Evolutionary conservation across 768 basidiomycete genomes (phyloP).

Genomic region (Phaeolepiota aurea): DNA sequence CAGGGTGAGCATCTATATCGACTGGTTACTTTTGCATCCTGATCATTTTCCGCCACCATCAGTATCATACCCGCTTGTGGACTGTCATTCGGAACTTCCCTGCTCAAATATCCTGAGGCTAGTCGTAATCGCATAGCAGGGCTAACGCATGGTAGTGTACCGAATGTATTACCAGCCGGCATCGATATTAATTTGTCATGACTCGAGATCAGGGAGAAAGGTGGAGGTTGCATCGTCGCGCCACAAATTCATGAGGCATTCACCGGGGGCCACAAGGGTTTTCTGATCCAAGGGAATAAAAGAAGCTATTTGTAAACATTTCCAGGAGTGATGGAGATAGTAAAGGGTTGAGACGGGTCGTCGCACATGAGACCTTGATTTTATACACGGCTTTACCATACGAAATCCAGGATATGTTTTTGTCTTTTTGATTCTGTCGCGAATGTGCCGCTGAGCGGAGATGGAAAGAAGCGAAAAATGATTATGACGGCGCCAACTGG

Average conservation of each 20-base stretch:
- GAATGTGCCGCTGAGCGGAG: constrained; percentile 6
- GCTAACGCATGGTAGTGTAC: neutral
- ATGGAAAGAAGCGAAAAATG: constrained; percentile 5
- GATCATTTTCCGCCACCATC: neutral
- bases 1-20: neutral
- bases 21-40: neutral
- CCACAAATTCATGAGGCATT: neutral
- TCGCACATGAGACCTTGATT: neutral
- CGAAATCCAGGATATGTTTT: too few species aligned
- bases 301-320: neutral
- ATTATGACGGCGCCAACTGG: neutral
- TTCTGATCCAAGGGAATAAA: too few species aligned
- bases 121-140: too few species aligned
- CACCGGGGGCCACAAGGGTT: neutral
- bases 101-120: too few species aligned
- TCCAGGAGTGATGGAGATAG: neutral
- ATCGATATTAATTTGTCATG: too few species aligned
- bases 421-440: neutral
- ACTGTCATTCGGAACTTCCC: neutral
- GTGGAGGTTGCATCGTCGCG: too few species aligned
- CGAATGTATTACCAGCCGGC: neutral
- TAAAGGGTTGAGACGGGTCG: neutral
- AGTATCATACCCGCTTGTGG: neutral
- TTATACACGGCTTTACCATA: neutral
- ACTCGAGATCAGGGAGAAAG: too few species aligned